Evolutionary conservation across 2,329 filamentous ascomycete species (phyloP), one percentile per base, ranked within the genome.

Genomic region (Volutella citrinella): DNA sequence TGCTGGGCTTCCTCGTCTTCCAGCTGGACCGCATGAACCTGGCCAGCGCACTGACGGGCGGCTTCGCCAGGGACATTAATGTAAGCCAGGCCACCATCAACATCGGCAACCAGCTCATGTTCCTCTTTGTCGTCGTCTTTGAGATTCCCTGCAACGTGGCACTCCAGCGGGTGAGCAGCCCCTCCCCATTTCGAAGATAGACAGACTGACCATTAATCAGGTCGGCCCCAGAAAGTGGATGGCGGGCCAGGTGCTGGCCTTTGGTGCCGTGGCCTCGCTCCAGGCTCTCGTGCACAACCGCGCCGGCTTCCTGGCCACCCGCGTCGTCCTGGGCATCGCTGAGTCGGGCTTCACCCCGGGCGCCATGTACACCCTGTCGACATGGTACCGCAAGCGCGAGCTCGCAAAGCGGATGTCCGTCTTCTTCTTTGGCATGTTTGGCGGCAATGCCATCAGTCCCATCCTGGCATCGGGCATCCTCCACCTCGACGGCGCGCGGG

Each of bases 381-480:
- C 64, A 2, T 75, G 69, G 70, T 76, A 75, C 35, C 65, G 60
- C 1, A 63, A 61, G 23, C 46, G 55, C 2, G 69, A 74, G 38
- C 52, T 72, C 2, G 65, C 66, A 1, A 66, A 64, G 32, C 57
- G 71, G 12, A 63, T 74, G 7, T 68, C 70, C 2, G 45, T 74
- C 1, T 68, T 75, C 37, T 76, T 74, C 48, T 70, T 75, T 26
- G 70, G 71, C 9, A 74, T 74, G 63, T 72, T 74, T 38, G 64
- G 69, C 0, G 70, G 69, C 1, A 69, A 69, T 15, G 69, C 70
- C 0, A 56, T 74, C 3, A 69, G 65, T 17, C 68, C 70, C 1
- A 55, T 75, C 3, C 52, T 76, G 5, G 70, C 68, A 1, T 67
- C 68, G 7, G 69, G 64, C 0, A 66, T 75, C 7, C 45, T 75